Percentiles rank a stretch among this genome's conserved stretches.
phyloP scores from a whole-genome alignment of 2,329 filamentous ascomycete species.

The Claviceps humidiphila region DNA sequence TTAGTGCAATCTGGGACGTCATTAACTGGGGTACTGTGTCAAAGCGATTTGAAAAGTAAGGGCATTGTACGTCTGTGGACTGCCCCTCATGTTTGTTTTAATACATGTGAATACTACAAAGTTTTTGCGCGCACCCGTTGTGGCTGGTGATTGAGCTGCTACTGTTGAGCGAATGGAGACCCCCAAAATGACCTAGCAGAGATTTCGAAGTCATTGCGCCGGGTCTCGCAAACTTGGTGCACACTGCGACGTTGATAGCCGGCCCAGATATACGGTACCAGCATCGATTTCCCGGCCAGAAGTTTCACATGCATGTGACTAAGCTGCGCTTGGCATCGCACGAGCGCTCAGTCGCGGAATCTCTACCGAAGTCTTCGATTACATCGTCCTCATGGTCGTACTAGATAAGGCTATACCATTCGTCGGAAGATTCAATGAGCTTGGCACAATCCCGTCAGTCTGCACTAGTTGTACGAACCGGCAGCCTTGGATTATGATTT shows the following conservation, averaged over 20 bases:
- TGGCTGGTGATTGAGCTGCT: neutral
- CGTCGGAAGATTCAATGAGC: slow-evolving; percentile 19
- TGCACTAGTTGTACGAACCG: slow-evolving; percentile 15
- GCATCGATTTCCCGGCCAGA: neutral
- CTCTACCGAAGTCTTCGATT: slow-evolving; percentile 14
- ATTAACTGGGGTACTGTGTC: slow-evolving; percentile 90
- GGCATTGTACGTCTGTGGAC: neutral
- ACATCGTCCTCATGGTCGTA: slow-evolving; percentile 19
- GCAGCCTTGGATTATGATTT: slow-evolving; percentile 16
- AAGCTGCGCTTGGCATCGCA: slow-evolving; percentile 13
- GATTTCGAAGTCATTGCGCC: too few relatives aligned
- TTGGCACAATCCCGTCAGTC: slow-evolving; percentile 23
- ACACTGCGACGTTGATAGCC: neutral
- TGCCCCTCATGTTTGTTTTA: neutral
- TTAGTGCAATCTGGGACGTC: slow-evolving; percentile 85
- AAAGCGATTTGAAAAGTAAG: slow-evolving; percentile 51
- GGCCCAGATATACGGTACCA: neutral
- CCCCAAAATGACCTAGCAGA: too few relatives aligned
- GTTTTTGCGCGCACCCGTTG: neutral
- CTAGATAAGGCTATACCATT: slow-evolving; percentile 17
- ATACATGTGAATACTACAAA: slow-evolving; percentile 1
- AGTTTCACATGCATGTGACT: neutral
- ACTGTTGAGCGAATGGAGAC: too few relatives aligned
- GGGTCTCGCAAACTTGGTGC: neutral
- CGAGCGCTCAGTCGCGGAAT: slow-evolving; percentile 13